Conservation (phyloP, 768 basidiomycete genomes). For the Suillus paluster region DNA sequence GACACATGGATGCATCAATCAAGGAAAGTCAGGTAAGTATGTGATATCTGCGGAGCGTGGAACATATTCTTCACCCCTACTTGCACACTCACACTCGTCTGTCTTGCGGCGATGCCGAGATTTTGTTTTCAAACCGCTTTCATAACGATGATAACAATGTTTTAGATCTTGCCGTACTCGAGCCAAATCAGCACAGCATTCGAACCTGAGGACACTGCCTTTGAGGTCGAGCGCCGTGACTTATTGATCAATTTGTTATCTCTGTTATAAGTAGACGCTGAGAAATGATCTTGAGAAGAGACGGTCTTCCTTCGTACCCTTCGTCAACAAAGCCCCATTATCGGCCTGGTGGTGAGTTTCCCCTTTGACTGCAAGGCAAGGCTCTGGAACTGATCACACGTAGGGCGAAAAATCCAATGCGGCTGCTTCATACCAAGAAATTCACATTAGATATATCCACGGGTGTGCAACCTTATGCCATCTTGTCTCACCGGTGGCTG, state of each 20-base stretch:
- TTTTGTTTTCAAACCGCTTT: not conserved
- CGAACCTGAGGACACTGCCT: not conserved
- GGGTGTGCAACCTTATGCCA: constrained; percentile 2
- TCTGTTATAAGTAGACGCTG: not conserved
- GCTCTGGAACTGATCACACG: not conserved
- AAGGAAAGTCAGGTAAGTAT: not conserved
- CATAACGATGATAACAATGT: not conserved
- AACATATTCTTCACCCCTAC: not conserved
- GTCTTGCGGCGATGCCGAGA: not conserved
- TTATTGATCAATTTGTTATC: not conserved
- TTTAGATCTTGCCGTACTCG: not conserved
- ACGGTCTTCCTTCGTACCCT: not conserved
- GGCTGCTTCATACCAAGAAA: not conserved
- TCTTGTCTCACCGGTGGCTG: constrained; percentile 10
- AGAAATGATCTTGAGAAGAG: not conserved
- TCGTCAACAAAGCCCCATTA: no score
- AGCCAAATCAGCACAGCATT: not conserved
- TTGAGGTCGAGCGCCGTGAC: not conserved
- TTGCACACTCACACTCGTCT: not conserved
- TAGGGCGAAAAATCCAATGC: not conserved
- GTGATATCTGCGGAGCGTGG: not conserved
- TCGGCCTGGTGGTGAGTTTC: not conserved
- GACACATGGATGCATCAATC: not conserved
- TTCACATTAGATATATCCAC: not conserved
- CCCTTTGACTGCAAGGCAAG: not conserved